Base-by-base conservation (phyloP, 768 basidiomycete genomes). In the Tricholoma sp. region DNA sequence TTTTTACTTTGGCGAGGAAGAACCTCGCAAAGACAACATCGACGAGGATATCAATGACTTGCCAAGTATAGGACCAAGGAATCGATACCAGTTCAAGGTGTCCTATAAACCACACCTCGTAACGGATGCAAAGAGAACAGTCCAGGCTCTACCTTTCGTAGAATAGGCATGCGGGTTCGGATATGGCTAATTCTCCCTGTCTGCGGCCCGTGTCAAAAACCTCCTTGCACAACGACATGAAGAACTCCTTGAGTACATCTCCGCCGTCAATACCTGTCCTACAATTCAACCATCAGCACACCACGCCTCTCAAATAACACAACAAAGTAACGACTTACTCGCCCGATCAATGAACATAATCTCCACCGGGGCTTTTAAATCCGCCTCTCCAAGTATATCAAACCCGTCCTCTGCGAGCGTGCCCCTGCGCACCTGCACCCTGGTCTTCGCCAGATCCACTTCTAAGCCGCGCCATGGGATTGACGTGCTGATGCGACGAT, bases 221-320 rank as follows among this genome's bases (percentile, higher is more conserved):
- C 68, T 98, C 96, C 66, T 89, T 94, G 57, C 86, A 88, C 16
- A 99, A 71, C 12, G 89, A 91, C 1, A 94, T 99, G 65, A 98
- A 83, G 63, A 98, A 97, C 70, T 98, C 97, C 69, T 98, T 99
- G 78, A 97, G 98, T 4, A 98, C 86, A 0, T 96, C 97, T 2
- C 97, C 95, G 1, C 96, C 95, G 61, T 98, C 96, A 31, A 98
- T 96, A 0, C 95, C 96, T 14, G 88, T 85, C 69, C 89, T 91
- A 58, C 4, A 58, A 21, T 43, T 5, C 19, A 46, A 55, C 14
- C 46, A 32, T n/a, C 21, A 37, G 21, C 18, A 41, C 12, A 14
- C 18, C 2, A 27, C n/a, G n/a, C 4, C 35, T 21, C 22, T 5
- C 12, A 32, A 32, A 41, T 47, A 6, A 39, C 49, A 46, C 50